These are phyloP conservation scores for Zygosaccharomyces sapae DNA, from an alignment of 1,139 yeast species.

Conservation along the genomic window DNA sequence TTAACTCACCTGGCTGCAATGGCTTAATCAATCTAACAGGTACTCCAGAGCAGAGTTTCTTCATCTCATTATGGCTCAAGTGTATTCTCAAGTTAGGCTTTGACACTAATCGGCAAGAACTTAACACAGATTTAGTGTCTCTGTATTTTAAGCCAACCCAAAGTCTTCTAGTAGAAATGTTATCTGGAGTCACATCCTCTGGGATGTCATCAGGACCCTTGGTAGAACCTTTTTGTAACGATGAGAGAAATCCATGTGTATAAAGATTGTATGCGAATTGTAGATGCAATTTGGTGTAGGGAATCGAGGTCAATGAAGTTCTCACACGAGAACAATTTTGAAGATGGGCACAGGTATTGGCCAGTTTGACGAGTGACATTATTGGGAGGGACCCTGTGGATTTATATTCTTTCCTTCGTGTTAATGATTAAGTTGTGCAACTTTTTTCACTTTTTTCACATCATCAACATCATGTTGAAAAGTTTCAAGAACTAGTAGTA, in stretches of 20 bases:
- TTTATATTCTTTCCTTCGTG: neutral
- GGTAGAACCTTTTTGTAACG: conserved; percentile 82
- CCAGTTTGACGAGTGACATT: conserved; percentile 83
- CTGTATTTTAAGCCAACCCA: conserved; percentile 93
- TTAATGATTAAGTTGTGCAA: neutral
- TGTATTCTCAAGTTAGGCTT: conserved; percentile 78
- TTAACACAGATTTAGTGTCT: conserved; percentile 71
- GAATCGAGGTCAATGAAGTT: conserved; percentile 74
- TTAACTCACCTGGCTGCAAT: conserved; percentile 83
- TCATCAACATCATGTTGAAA: neutral
- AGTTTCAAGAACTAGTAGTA: neutral
- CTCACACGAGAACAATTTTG: conserved; percentile 82
- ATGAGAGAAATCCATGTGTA: conserved; percentile 83
- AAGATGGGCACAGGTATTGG: conserved; percentile 81
- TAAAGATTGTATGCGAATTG: conserved; percentile 80
- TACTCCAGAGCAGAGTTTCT: conserved; percentile 70
- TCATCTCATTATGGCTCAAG: conserved; percentile 60
- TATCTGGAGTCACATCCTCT: conserved; percentile 82
- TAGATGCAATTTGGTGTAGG: conserved; percentile 77
- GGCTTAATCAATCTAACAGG: conserved; percentile 74
- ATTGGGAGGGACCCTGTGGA: neutral
- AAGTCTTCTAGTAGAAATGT: conserved; percentile 76
- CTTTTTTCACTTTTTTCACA: neutral
- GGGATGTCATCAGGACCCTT: conserved; percentile 78
- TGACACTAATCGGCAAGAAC: conserved; percentile 67